A percentile compares a stretch with the other conserved stretches of the same genome.
Conservation (phyloP, 129 eudicot genomes). For the Centaurea solstitialis region DNA sequence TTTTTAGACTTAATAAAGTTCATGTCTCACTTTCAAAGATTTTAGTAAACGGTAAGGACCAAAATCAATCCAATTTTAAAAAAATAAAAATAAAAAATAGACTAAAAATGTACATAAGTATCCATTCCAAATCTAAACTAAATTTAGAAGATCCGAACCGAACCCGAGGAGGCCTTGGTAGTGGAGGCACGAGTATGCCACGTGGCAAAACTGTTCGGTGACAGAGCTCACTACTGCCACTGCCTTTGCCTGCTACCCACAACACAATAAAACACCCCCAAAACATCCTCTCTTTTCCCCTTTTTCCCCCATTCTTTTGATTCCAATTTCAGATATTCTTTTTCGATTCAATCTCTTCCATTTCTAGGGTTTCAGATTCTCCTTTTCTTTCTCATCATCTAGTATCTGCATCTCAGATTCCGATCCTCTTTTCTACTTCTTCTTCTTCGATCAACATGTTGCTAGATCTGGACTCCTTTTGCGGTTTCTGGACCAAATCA, state of each 20-base stretch:
- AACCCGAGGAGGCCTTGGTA: neutral
- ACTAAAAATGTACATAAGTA: neutral
- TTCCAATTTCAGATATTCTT: slow-evolving; percentile 14
- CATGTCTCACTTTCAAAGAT: too few relatives aligned
- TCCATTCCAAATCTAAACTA: neutral
- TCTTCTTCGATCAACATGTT: slow-evolving; percentile 6
- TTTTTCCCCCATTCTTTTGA: neutral
- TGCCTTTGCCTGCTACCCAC: slow-evolving; percentile 1
- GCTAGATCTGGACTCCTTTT: slow-evolving; percentile 24
- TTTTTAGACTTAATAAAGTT: too few relatives aligned
- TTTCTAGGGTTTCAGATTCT: slow-evolving; percentile 29
- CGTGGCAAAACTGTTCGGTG: slow-evolving; percentile 27
- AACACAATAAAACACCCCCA: slow-evolving; percentile 21
- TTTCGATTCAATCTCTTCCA: slow-evolving; percentile 1
- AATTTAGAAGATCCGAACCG: slow-evolving; percentile 16
- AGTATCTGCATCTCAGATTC: slow-evolving; percentile 40
- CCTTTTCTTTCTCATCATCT: slow-evolving; percentile 5
- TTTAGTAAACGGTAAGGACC: too few relatives aligned
- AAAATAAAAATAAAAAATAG: neutral
- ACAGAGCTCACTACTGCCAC: slow-evolving; percentile 37
- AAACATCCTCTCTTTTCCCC: slow-evolving; percentile 17
- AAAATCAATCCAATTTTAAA: too few relatives aligned
- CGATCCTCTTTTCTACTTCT: slow-evolving; percentile 13
- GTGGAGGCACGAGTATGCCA: slow-evolving; percentile 20
- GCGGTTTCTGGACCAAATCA: slow-evolving; percentile 16